Evolutionary conservation across 345 rosid species (phyloP).

Genomic region (Rhodomyrtus tomentosa): DNA sequence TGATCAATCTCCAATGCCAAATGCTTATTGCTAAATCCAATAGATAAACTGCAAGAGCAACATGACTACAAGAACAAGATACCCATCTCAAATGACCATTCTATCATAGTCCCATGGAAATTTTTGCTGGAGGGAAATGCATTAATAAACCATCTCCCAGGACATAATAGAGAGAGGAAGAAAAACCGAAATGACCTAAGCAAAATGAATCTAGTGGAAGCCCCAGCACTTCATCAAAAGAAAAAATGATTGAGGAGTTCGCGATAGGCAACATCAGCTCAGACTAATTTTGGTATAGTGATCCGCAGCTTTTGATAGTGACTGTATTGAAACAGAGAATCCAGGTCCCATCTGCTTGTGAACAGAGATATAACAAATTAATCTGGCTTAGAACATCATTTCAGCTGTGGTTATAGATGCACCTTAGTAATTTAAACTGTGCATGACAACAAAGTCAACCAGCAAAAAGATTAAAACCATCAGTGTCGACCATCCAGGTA

Average conservation of each 20-base stretch:
- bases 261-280: constrained; percentile 7
- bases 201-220: neutral
- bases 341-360: constrained; percentile 89
- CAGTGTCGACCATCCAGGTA: neutral
- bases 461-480: neutral
- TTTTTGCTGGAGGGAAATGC: neutral
- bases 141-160: neutral
- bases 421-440: neutral
- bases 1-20: neutral
- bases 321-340: constrained; percentile 73
- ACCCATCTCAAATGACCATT: neutral
- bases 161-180: neutral
- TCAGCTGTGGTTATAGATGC: neutral
- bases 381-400: neutral
- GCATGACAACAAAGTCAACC: neutral
- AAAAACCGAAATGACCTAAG: neutral
- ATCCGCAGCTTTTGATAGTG: constrained; percentile 91
- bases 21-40: neutral
- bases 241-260: neutral
- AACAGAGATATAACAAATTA: neutral
- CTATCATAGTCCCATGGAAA: neutral
- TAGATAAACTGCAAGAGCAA: neutral
- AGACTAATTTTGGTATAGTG: constrained; percentile 43
- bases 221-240: neutral
- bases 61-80: neutral